Evolutionary conservation across 176 grass and related monocot genomes (phyloP), one percentile per base, ranked within the genome.

Genomic region (Elymus sibiricus): DNA sequence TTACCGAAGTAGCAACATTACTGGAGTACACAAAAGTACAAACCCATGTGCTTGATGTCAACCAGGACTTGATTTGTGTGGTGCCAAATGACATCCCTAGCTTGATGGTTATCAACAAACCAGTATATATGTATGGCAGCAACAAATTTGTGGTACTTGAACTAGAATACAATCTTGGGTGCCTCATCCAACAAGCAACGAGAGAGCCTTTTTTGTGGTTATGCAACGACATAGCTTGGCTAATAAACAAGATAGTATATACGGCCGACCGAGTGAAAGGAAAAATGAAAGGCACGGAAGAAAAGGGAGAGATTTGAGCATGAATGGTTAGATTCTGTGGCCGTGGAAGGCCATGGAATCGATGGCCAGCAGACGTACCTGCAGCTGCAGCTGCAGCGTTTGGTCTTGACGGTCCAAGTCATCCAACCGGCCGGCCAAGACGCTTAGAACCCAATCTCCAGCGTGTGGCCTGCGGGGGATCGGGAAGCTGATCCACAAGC

Each of bases 401-500:
- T 13, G 64, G 65, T 68, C 58, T 77, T 78, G 8, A 63, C 27
- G 1, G 70, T 68, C 26, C 82, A 72, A 76, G 88, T 63, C 75
- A 78, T 89, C 69, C 21, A 16, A 82, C 79, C 82, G 83, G 87
- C 17, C 67, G 89, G 91, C 74, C 37, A 55, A 34, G 69, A 84
- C 67, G 80, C 84, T 64, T 46, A 59, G 11, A 88, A 85, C 89
- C 85, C 79, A 84, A 97, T 97, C 94, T 32, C 81, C 83, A 92
- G 77, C 77, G 94, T 92, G 94, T 97, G 94, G 94, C 86, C 53
- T 84, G 32, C 26, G 37, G 15, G 26, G 70, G 81, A 64, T 87
- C 64, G 46, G 43, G 32, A 80, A 85, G 88, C 76, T 89, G 72
- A 92, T 92, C 94, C 94, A 94, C 90, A 94, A 63, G 80, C 32